Evolutionary conservation across 2,329 filamentous ascomycete genomes (phyloP).

Genomic region (Scopulariopsis brevicaulis): DNA sequence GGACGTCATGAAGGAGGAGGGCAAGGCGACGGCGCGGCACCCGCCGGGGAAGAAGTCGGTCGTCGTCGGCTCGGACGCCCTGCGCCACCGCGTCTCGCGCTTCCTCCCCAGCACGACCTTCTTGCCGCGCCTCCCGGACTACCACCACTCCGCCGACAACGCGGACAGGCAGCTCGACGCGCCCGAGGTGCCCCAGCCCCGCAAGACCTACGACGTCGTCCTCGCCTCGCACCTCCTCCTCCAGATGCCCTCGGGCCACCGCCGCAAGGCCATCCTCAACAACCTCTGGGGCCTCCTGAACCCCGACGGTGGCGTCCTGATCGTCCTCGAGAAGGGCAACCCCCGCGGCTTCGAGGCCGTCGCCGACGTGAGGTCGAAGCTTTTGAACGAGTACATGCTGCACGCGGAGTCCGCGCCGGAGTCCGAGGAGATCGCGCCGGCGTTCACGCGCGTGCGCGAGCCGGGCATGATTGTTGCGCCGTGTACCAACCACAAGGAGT

Average conservation of each 20-base stretch:
- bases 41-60: constrained; percentile 69
- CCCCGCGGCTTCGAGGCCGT: constrained; percentile 88
- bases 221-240: constrained; percentile 80
- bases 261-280: constrained; percentile 68
- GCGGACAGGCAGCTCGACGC: constrained; percentile 48
- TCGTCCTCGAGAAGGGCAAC: constrained; percentile 84
- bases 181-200: constrained; percentile 37
- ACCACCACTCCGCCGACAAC: constrained; percentile 53
- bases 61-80: constrained; percentile 60
- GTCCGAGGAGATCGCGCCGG: constrained; percentile 10
- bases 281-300: constrained; percentile 85
- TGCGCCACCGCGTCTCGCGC: constrained; percentile 64
- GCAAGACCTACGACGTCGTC: constrained; percentile 82
- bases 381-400: constrained; percentile 66
- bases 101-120: constrained; percentile 87
- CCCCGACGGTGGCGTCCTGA: constrained; percentile 72
- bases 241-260: constrained; percentile 60
- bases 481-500: constrained; percentile 81
- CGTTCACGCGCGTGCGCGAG: constrained; percentile 32
- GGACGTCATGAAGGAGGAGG: constrained; percentile 51
- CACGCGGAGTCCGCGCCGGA: constrained; percentile 35
- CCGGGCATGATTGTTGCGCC: constrained; percentile 56
- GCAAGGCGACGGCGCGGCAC: constrained; percentile 24
- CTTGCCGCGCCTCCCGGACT: constrained; percentile 82
- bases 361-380: constrained; percentile 67